Percentiles rank a stretch among this genome's conserved stretches.
Conservation (phyloP, 768 basidiomycete species). For the Leccinum rimulosum region DNA sequence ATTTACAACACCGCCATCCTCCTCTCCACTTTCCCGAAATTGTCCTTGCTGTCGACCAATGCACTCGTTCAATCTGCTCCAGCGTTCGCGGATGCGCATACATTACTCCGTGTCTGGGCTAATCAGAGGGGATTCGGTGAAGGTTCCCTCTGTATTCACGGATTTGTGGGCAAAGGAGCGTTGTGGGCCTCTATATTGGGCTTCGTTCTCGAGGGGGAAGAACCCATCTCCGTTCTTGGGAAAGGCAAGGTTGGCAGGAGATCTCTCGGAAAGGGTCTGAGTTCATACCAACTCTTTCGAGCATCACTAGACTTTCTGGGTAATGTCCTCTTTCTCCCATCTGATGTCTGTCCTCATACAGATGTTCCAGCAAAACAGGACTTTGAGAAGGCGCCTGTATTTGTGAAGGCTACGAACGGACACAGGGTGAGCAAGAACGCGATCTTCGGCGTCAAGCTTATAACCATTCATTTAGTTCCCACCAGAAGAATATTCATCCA, state of each 20-base stretch:
- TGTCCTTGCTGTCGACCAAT: constrained; percentile 42
- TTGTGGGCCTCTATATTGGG: constrained; percentile 70
- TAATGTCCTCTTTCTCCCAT: constrained; percentile 34
- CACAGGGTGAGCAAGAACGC: constrained; percentile 44
- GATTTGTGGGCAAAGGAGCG: constrained; percentile 65
- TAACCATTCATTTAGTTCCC: constrained; percentile 45
- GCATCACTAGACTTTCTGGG: constrained; percentile 83
- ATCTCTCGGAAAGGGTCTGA: constrained; percentile 75
- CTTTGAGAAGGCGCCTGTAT: constrained; percentile 54
- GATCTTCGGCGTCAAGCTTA: constrained; percentile 1
- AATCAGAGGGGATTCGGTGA: constrained; percentile 77
- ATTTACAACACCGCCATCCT: constrained; percentile 78
- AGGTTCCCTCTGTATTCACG: constrained; percentile 57
- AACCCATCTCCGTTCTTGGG: constrained; percentile 32
- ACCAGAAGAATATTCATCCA: constrained; percentile 52
- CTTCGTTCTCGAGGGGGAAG: constrained; percentile 66
- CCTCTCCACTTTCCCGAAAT: constrained; percentile 35
- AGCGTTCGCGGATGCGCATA: constrained; percentile 69
- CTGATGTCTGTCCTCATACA: constrained; percentile 9
- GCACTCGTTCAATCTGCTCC: constrained; percentile 51
- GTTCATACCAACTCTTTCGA: constrained; percentile 87
- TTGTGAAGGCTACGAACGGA: constrained; percentile 53
- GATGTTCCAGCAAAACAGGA: constrained; percentile 61
- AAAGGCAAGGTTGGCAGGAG: constrained; percentile 37
- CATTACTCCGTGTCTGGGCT: constrained; percentile 87